These are phyloP conservation scores for Penicillium subrubescens DNA, from an alignment of 495 filamentous ascomycete genomes.

Conservation along the genomic window DNA sequence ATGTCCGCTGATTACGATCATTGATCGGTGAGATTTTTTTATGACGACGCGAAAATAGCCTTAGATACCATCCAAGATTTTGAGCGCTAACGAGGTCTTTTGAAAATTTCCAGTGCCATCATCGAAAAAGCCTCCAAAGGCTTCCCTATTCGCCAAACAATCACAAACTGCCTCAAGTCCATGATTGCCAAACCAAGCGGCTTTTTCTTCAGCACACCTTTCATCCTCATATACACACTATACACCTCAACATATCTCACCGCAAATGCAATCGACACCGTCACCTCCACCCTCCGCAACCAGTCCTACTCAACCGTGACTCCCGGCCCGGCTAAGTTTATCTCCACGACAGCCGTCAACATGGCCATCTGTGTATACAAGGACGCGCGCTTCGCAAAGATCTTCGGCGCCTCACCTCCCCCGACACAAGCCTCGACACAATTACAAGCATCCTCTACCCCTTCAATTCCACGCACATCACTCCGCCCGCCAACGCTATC, in stretches of 20 bases:
- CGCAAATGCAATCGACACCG: conserved; percentile 85
- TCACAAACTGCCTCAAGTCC: conserved; percentile 61
- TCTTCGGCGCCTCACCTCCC: conserved; percentile 65
- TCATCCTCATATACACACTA: conserved; percentile 82
- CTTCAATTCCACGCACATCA: conserved; percentile 54
- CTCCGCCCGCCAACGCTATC: conserved; percentile 48
- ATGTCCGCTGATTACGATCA: conserved; percentile 85
- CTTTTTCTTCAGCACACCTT: conserved; percentile 78
- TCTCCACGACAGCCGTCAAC: conserved; percentile 79
- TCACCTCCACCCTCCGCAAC: conserved; percentile 63
- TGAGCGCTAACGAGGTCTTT: background rate
- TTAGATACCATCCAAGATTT: background rate
- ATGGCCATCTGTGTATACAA: conserved; percentile 92
- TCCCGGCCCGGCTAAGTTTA: conserved; percentile 77
- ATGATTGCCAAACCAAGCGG: conserved; percentile 68
- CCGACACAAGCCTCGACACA: conserved; percentile 10
- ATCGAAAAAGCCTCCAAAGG: conserved; percentile 93
- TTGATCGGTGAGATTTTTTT: conserved; percentile 72
- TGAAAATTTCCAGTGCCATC: conserved; percentile 63
- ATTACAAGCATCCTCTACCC: conserved; percentile 5
- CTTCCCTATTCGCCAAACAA: conserved; percentile 65
- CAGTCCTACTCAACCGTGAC: conserved; percentile 63
- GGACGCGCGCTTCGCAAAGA: conserved; percentile 79
- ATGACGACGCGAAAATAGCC: background rate
- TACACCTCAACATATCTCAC: conserved; percentile 92